Evolutionary conservation across 768 basidiomycete genomes (phyloP).

Genomic region (Boletus sp.): DNA sequence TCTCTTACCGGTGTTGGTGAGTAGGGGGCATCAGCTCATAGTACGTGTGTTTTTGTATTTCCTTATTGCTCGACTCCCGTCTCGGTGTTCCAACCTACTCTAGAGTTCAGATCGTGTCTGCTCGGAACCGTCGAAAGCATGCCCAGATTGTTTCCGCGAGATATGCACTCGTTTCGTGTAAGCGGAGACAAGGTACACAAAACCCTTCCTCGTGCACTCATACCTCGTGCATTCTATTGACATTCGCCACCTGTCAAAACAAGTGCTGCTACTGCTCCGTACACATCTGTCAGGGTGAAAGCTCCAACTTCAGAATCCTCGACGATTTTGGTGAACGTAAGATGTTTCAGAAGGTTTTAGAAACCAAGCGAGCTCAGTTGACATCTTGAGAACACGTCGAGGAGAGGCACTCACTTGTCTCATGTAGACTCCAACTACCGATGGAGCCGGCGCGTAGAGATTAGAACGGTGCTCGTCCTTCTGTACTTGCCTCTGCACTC

Average conservation of each 20-base stretch:
- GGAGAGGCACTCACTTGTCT: background rate
- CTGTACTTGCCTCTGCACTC: background rate
- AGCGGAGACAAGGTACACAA: background rate
- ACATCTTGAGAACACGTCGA: background rate
- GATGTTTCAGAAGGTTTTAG: background rate
- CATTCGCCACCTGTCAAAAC: background rate
- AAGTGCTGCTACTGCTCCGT: background rate
- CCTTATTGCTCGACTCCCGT: background rate
- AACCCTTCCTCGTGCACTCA: background rate
- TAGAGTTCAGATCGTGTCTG: too few species aligned
- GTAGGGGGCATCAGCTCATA: background rate
- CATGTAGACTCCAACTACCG: background rate
- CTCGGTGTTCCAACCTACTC: background rate
- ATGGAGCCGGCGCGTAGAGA: background rate
- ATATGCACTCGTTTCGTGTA: background rate
- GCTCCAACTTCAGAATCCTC: background rate
- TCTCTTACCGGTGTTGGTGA: background rate
- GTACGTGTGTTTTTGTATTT: background rate
- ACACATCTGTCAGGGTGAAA: background rate
- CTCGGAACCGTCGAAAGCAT: background rate
- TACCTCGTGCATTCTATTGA: background rate
- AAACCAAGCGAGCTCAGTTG: background rate
- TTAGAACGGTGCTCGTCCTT: background rate
- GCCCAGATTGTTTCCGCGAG: background rate
- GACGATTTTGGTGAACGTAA: background rate